Evolutionary conservation across 2,329 filamentous ascomycete species (phyloP), one percentile per base, ranked within the genome.

Genomic region (Coccinonectria pachysandricola): DNA sequence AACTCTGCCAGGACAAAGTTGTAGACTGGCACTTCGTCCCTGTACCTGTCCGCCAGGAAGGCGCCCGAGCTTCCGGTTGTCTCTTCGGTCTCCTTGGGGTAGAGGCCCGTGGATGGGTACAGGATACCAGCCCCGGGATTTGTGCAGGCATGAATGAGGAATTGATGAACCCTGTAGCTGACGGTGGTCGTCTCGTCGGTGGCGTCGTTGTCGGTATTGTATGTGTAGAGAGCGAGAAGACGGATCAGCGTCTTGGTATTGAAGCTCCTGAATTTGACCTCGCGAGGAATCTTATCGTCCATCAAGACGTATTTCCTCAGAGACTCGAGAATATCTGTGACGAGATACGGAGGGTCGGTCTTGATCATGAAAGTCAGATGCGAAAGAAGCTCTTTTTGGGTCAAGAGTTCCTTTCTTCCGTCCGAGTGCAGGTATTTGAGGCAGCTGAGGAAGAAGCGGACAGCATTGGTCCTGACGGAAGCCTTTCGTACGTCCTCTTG

Each of bases 1-100:
- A 96, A 85, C 18, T 84, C 75, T 9, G 84, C 78, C 3, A 98
- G 59, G 1, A 76, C 77, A 16, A 74, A 70, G 48, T 96, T 96
- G 31, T 80, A 77, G 4, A 95, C 74, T 10, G 79, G 78, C 6
- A 86, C 62, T 2, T 76, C 68, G 8, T 73, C 62, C 21, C 61
- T 64, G 43, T 75, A 83, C 35, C 69, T 75, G 40, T 80, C 73
- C 43, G 80, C 75, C 58, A 79, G 79, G 5, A 76, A 68, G 7
- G 82, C 64, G 17, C 68, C 75, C 37, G 85, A 81, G 7, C 87
- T 59, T 1, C 75, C 78, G 29, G 79, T 21, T 5, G 23, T 19
- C 13, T 41, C 33, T 27, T 79, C 71, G 3, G 74, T 64, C 32
- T 80, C 74, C 20, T 77, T 73, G 6, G 86, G 83, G 52, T 96